Conservation (phyloP, 2,329 filamentous ascomycete species). For the Ceratocystis variospora region DNA sequence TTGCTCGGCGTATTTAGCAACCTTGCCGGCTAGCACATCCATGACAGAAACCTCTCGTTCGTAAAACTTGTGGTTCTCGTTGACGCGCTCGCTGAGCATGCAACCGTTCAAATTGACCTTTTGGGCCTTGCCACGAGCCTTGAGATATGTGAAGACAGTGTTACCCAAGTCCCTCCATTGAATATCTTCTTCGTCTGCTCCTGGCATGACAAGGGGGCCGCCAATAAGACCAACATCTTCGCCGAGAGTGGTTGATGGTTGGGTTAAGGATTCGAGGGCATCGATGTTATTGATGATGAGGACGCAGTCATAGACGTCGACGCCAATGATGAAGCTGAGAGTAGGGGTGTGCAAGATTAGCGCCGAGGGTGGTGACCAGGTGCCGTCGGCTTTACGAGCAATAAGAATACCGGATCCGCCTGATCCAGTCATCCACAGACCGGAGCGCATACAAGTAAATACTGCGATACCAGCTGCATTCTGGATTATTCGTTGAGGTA, state of each 20-base stretch:
- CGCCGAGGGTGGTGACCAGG: conserved; percentile 82
- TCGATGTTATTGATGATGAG: conserved; percentile 80
- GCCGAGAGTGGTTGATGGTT: conserved; percentile 64
- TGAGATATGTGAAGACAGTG: conserved; percentile 45
- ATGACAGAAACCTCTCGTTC: conserved; percentile 36
- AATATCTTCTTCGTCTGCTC: conserved; percentile 37
- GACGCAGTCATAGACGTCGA: conserved; percentile 93
- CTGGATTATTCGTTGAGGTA: conserved; percentile 70
- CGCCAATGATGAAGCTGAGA: conserved; percentile 76
- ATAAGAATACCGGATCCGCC: conserved; percentile 81
- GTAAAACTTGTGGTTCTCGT: conserved; percentile 49
- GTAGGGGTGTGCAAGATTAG: conserved; percentile 83
- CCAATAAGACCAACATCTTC: conserved; percentile 64
- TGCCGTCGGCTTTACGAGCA: conserved; percentile 68
- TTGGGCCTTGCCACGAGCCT: conserved; percentile 42
- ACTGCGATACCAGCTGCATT: conserved; percentile 84
- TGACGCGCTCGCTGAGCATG: conserved; percentile 41
- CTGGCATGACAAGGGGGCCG: conserved; percentile 54
- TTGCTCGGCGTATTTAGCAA: conserved; percentile 41
- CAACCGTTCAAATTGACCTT: conserved; percentile 43
- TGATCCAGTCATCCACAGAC: conserved; percentile 80
- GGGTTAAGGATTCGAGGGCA: conserved; percentile 72
- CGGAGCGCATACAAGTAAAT: conserved; percentile 91
- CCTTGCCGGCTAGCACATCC: conserved; percentile 44
- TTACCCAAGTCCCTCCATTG: conserved; percentile 40